phyloP scores from a whole-genome alignment of 805 yeast species.

The Candida khao-thaluensis region DNA sequence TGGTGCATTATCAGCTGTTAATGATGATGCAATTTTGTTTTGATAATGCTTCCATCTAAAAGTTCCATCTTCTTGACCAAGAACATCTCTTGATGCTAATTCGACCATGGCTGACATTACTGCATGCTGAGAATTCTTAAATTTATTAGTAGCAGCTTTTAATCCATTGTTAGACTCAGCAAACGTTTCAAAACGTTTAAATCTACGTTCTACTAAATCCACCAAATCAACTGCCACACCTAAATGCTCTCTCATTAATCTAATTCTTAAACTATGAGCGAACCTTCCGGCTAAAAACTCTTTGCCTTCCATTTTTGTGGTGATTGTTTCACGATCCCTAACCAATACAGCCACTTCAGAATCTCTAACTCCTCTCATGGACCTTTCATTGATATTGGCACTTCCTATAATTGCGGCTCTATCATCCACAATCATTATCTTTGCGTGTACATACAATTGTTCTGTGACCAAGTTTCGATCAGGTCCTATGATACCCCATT shows the following conservation, averaged over 20 bases:
- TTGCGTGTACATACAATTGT: slow-evolving; percentile 91
- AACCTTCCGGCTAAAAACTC: slow-evolving; percentile 81
- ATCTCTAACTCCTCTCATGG: slow-evolving; percentile 91
- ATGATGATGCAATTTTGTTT: slow-evolving; percentile 15
- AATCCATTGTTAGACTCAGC: slow-evolving; percentile 44
- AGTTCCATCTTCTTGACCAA: slow-evolving; percentile 50
- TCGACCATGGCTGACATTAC: slow-evolving; percentile 70
- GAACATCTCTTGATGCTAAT: slow-evolving; percentile 66
- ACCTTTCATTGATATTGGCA: slow-evolving; percentile 95
- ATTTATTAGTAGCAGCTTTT: slow-evolving; percentile 46
- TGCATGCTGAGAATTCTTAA: slow-evolving; percentile 29
- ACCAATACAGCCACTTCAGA: slow-evolving; percentile 91
- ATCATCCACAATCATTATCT: slow-evolving; percentile 89
- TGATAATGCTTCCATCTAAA: slow-evolving; percentile 42
- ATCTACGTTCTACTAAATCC: slow-evolving; percentile 77
- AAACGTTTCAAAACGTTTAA: slow-evolving; percentile 47
- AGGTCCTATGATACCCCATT: slow-evolving; percentile 93
- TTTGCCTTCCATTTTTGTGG: slow-evolving; percentile 76
- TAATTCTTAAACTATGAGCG: slow-evolving; percentile 83
- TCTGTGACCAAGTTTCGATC: slow-evolving; percentile 75
- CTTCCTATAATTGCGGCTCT: slow-evolving; percentile 92
- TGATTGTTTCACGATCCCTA: slow-evolving; percentile 73
- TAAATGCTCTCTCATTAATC: slow-evolving; percentile 94
- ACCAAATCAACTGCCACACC: slow-evolving; percentile 89
- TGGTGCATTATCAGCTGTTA: slow-evolving; percentile 18